Evolutionary conservation across 352 stramenopile genomes (phyloP), one percentile per base, ranked within the genome.

Genomic region (Phytophthora fragariaefolia): DNA sequence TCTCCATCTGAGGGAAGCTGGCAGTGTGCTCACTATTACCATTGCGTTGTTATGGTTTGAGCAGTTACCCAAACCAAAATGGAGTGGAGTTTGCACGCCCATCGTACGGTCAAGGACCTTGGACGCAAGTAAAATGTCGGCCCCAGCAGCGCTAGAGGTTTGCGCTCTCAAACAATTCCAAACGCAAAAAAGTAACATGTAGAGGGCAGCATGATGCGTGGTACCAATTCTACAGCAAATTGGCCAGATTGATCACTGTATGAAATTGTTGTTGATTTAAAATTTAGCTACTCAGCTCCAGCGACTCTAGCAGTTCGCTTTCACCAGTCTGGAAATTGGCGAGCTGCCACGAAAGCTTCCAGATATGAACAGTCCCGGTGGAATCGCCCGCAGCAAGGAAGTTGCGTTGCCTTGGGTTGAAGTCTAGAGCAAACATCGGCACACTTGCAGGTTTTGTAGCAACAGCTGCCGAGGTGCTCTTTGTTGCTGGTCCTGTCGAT

Each of bases 61-160:
- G n/a, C 51, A 91, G 87, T 96, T 34, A 96, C 87, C 2, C 85
- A 94, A 55, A 93, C 83, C 20, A 96, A 96, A 75, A 96, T 96
- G 87, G 85, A 96, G 65, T 96, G 88, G 88, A 96, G 76, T 54
- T 51, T 96, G 48, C 82, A 94, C 60, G 83, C 85, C 26, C 88
- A 96, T 51, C 88, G 88, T 49, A 95, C 87, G 28, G 88, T 85
- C 42, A 83, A 87, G 40, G 84, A 93, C 56, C 79, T 96, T 32
- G 73, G 76, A 13, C 71, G 76, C 66, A 94, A 92, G 74, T 94
- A 84, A 73, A 60, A 23, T 2, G 38, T n/a, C 22, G 6, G 38
- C 48, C 52, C 38, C 40, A 42, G 27, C 40, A 24, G 24, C 22
- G 22, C 36, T n/a, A 24, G 52, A 42, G 51, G 20, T 6, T 62